phyloP scores from a whole-genome alignment of 805 yeast genomes.

The Candida yuanshanica region DNA sequence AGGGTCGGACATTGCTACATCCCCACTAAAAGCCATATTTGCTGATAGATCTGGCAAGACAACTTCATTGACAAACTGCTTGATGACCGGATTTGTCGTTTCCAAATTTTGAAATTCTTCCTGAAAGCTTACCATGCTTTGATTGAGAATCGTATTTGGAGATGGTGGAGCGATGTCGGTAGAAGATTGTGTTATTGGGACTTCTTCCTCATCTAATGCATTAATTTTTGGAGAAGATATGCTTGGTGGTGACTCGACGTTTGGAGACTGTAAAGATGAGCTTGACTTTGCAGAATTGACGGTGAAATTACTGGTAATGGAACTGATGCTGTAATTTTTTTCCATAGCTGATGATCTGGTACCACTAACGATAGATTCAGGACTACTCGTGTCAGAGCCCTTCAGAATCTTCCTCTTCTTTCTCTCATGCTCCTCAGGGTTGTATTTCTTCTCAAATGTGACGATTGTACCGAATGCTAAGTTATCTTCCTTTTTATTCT shows the following conservation, averaged over 20 bases:
- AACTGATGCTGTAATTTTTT: not conserved
- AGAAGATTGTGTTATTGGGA: not conserved
- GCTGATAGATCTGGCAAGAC: constrained; percentile 10
- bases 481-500: constrained; percentile 31
- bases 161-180: not conserved
- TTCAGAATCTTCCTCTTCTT: not conserved
- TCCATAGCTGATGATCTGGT: not conserved
- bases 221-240: not conserved
- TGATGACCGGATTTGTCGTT: constrained; percentile 12
- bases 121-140: constrained; percentile 3
- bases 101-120: constrained; percentile 13
- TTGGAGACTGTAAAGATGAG: not conserved
- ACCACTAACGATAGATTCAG: not conserved
- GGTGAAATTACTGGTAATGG: not conserved
- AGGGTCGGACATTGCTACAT: no score
- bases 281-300: not conserved
- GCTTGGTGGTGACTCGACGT: no score
- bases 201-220: not conserved
- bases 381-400: not conserved
- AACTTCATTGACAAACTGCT: constrained; percentile 12
- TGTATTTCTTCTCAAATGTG: constrained; percentile 14
- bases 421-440: constrained; percentile 1
- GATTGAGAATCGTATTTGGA: not conserved
- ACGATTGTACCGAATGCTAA: constrained; percentile 15
- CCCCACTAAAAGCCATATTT: not conserved